Conservation (phyloP, 2,329 filamentous ascomycete species). For the Microcyclospora pomicola region DNA sequence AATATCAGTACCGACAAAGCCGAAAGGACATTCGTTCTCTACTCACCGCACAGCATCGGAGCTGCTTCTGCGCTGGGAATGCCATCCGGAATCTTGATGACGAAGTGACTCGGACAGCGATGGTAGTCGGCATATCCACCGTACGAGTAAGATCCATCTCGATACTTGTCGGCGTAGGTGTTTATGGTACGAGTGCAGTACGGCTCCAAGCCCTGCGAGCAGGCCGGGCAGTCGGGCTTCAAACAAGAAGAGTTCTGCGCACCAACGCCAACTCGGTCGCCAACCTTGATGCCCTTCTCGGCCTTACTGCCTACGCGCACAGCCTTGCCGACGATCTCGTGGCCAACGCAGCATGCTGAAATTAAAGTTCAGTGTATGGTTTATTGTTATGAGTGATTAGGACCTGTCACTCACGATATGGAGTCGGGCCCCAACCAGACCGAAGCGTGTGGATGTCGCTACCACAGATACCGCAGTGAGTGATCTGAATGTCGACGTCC, state of each 20-base stretch:
- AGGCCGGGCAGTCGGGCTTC: constrained; percentile 38
- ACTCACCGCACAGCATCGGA: constrained; percentile 56
- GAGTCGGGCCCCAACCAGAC: constrained; percentile 31
- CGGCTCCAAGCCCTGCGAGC: constrained; percentile 41
- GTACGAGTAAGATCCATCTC: constrained; percentile 36
- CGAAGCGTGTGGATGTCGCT: constrained; percentile 20
- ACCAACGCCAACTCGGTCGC: constrained; percentile 37
- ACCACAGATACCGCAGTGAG: constrained; percentile 20
- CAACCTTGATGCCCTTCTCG: constrained; percentile 21
- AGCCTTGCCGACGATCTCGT: constrained; percentile 24
- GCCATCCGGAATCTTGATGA: constrained; percentile 40
- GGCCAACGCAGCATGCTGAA: constrained; percentile 18
- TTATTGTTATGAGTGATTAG: too few species aligned
- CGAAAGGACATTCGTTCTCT: too few species aligned
- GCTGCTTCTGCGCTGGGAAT: constrained; percentile 40
- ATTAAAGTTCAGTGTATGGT: constrained; percentile 3
- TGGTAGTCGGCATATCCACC: constrained; percentile 48
- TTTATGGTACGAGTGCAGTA: constrained; percentile 17
- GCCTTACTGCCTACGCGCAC: constrained; percentile 20
- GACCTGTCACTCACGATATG: constrained; percentile 15
- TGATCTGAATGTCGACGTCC: constrained; percentile 28
- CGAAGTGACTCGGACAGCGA: constrained; percentile 40
- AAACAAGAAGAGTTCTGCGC: constrained; percentile 37
- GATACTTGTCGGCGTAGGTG: constrained; percentile 21
- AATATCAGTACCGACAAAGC: background rate